Evolutionary conservation across 768 basidiomycete species (phyloP).

Genomic region (Artomyces pyxidatus): DNA sequence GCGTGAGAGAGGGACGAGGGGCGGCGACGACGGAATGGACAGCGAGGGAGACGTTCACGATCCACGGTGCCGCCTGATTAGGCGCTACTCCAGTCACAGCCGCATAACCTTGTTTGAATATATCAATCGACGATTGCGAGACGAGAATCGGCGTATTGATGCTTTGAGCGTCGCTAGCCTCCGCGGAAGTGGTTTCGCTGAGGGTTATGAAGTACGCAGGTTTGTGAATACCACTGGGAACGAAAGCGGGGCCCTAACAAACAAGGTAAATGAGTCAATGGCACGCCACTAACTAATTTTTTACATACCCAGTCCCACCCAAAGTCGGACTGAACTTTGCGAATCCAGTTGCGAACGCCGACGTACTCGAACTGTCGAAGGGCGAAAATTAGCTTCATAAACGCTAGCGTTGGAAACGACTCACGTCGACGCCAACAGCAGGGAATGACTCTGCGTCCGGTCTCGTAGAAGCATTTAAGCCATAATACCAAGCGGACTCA

Average conservation of each 20-base stretch:
- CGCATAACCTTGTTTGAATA: constrained; percentile 43
- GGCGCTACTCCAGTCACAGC: constrained; percentile 27
- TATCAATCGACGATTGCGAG: constrained; percentile 41
- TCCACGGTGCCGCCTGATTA: constrained; percentile 42
- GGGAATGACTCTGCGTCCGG: constrained; percentile 42
- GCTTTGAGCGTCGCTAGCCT: neutral
- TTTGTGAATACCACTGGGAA: constrained; percentile 46
- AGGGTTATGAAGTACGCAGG: constrained; percentile 47
- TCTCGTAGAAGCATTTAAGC: constrained; percentile 41
- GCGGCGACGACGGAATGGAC: constrained; percentile 34
- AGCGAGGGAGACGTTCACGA: constrained; percentile 44
- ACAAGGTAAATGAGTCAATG: neutral
- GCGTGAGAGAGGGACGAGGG: constrained; percentile 28
- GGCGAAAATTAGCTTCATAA: neutral
- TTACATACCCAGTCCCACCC: constrained; percentile 54
- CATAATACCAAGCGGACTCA: constrained; percentile 47
- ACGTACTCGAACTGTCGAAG: constrained; percentile 41
- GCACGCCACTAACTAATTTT: neutral
- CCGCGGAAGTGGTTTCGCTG: constrained; percentile 12
- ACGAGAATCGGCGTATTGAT: neutral
- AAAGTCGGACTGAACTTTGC: constrained; percentile 47
- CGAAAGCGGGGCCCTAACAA: constrained; percentile 46
- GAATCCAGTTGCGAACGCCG: constrained; percentile 37
- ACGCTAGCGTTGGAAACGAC: neutral
- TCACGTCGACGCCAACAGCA: constrained; percentile 22